Base-by-base conservation (phyloP, 176 grass and related monocot genomes). In the Musa itinerans region DNA sequence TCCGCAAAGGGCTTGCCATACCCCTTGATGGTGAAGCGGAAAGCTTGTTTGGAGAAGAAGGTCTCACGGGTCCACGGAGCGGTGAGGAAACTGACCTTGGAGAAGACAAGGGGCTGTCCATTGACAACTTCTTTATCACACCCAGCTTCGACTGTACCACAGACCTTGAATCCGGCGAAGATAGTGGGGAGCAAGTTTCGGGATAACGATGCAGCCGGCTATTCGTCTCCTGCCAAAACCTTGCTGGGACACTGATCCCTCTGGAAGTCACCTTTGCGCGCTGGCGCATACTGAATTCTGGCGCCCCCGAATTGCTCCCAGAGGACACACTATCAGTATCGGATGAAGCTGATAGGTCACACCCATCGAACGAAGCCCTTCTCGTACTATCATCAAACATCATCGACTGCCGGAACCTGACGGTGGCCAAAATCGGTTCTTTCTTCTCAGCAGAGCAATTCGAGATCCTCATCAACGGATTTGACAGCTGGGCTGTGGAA, bases 241-340 rank as follows among this genome's bases (percentile, higher is more conserved):
- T 85, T 69, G 83, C 78, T 0, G 83, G 78, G 54, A 85, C 53
- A 10, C 72, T 70, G 55, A 81, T 77, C 63, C 72, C 78, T 63
- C 83, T 59, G 11, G 78, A 15, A 19, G 78, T 71, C 20, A 77
- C 65, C 78, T 65, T 80, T 50, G 78, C 53, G 25, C 67, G 78
- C 54, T 21, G 64, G 0, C 73, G 53, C 24, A 77, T 22, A 57
- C 62, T 80, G 65, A 81, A 72, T 50, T 85, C 83, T 0, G 59
- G 73, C 16, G 66, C 59, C 43, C 78, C 83, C 1, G 78, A 85
- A 76, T 80, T 85, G 76, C 83, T 85, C 4, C 78, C 83, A 63
- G 83, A 85, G 11, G 83, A 85, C 14, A 81, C 73, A 55, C 83
- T 85, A 11, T 85, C 83, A 9, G 83, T 85, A 63, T 85, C 83